Base-by-base conservation (phyloP, 2,329 filamentous ascomycete species). In the Pleoardoris graminearum region DNA sequence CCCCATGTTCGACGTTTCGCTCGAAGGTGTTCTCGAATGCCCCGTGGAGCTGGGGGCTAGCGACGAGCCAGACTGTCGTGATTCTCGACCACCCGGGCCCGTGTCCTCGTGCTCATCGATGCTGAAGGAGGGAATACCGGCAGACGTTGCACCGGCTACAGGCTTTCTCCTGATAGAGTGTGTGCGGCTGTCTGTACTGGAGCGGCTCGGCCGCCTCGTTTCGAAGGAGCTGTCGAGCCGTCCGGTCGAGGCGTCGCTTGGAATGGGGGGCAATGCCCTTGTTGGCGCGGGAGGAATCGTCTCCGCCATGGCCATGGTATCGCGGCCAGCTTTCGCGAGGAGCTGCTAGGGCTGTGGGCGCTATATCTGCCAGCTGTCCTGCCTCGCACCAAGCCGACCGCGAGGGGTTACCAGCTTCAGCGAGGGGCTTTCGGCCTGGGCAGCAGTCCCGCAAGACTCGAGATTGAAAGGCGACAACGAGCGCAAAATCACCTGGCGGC, bases 21-120 rank as follows among this genome's bases (percentile, higher is more conserved):
- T 55, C 3, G 72, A 74, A 0, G 64, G 59, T 36, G 67, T 68
- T 55, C 68, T 67, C 22, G 72, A 74, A 55, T 74, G 71, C 3
- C 66, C 65, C 21, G 54, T 53, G 10, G 68, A 71, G 52, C 68
- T 74, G 11, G 63, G 58, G 30, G 58, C 57, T 17, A 69, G 53
- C 33, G 71, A 73, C 25, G 69, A 70, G 10, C 56, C 66, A 5
- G 69, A 74, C 53, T 71, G 66, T 51, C 65, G 62, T 30, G 68
- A 72, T 10, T 72, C 62, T 23, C 68, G 67, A 6, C 66, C 66
- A 27, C 64, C 61, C 19, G 62, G 62, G 45, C 58, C 57, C 32
- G 62, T 60, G 39, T 69, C 63, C 42, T 65, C 55, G 50, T 71
- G 69, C 22, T 69, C 66, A 54, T 63, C 59, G 50, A 69, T 63